Evolutionary conservation across 192 early-diverging fungal genomes (phyloP), one percentile per base, ranked within the genome.

Genomic region (Umbelopsis isabellina): DNA sequence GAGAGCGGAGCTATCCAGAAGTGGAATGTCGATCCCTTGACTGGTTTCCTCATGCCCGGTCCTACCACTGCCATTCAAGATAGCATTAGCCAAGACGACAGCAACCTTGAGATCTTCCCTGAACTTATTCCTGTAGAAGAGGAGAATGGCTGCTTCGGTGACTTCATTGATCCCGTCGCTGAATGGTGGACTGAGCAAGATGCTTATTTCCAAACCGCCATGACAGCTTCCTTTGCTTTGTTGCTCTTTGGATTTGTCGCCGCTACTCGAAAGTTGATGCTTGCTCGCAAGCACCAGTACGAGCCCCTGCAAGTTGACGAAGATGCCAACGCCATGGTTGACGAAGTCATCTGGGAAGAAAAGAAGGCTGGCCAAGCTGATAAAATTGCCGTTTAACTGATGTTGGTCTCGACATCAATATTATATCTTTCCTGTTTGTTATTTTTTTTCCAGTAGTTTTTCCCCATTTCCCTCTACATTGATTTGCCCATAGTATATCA

Each of bases 21-120:
- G 52, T 83, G 75, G 75, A 80, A 78, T 35, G 78, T 78, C 10
- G 76, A 78, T 70, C 76, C 72, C 10, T 49, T 74, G 49, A 78
- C 72, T 46, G 72, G 72, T 44, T 70, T 71, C 51, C 48, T 74
- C 15, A 61, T 73, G n/a, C 76, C 76, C 23, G 72, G 52, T 18
- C 68, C 68, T 23, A 52, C 51, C 46, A 50, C 20, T 41, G 46
- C 18, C 25, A 41, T 37, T 10, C 7, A 35, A 50, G 50, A 5
- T 22, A n/a, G 9, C 20, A 1, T 12, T 5, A 27, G 9, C 47
- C 11, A 68, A 13, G 11, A 20, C 46, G 41, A 37, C 25, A 52
- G 23, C 23, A 67, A 52, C 13, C 49, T 66, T 27, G 47, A 45
- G 9, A 6, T 44, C 13, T 67, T 45, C 15, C 55, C 47, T 41